phyloP scores from a whole-genome alignment of 2,329 filamentous ascomycete genomes.

The Beauveria varroae region DNA sequence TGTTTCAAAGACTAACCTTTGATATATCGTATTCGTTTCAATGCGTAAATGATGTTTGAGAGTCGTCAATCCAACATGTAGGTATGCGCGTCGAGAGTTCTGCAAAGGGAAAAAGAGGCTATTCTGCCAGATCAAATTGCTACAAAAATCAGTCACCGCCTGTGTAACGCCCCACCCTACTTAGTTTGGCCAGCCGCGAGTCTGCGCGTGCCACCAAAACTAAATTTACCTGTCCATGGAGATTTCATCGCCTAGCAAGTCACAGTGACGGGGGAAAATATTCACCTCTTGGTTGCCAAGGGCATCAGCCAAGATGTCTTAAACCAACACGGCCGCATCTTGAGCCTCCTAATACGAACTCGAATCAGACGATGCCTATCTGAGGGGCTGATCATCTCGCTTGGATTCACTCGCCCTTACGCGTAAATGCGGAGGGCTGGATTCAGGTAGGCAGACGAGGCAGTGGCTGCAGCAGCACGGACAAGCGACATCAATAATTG shows the following conservation, averaged over 20 bases:
- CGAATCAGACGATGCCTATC: background rate
- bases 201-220: background rate
- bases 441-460: background rate
- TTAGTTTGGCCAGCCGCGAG: background rate
- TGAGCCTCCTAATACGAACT: background rate
- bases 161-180: background rate
- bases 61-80: background rate
- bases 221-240: too few relatives aligned
- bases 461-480: background rate
- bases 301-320: background rate
- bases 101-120: conserved; percentile 3
- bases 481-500: background rate
- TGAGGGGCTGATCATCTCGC: background rate
- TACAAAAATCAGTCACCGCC: conserved; percentile 2
- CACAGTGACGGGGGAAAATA: too few relatives aligned
- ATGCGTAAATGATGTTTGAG: background rate
- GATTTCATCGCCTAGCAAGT: background rate
- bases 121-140: conserved; percentile 7
- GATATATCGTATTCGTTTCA: background rate
- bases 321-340: background rate
- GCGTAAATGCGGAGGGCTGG: background rate
- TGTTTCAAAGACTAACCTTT: background rate
- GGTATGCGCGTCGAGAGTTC: background rate
- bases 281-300: background rate
- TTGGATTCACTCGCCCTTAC: background rate